Base-by-base conservation (phyloP, 2,329 filamentous ascomycete species). In the Alternaria gansuensis region DNA sequence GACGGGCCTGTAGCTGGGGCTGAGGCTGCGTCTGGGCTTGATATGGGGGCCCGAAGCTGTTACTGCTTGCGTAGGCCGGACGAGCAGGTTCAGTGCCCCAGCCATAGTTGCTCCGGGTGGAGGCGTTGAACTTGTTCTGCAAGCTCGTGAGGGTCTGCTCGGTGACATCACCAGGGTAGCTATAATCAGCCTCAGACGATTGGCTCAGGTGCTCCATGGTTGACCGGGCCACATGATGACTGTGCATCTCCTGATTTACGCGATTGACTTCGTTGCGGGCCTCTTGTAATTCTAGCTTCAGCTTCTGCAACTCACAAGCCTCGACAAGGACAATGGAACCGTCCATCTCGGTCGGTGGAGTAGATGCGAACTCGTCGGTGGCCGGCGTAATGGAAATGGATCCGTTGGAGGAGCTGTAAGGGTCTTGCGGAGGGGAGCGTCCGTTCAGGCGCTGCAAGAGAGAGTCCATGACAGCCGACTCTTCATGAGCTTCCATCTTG, bases 361-460 rank as follows among this genome's bases (percentile, higher is more conserved):
- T 75, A 29, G 70, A 70, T n/a, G 64, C 68, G 46, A 85, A 83
- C 24, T 78, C 79, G 51, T 89, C 87, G 2, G 82, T 84, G 14
- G 84, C 85, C 36, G 88, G 85, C 9, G 87, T 89, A 58, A 88
- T 83, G 2, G 88, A 85, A 29, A 89, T 75, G 2, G 88, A 89
- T 66, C 79, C 85, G 77, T 80, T 86, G 8, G 85, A 78, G 4
- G 85, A 78, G 54, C 69, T 90, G 87, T 75, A 86, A 70, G 92
- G 89, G 29, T 76, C 67, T 4, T 67, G 62, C 3, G 73, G 69
- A 28, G 73, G 71, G 2, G 73, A 72, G 6, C 68, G 70, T 75
- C 93, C 88, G n/a, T 87, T 86, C 46, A 94, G 83, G 73, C 88
- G 90, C 55, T 89, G 86, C 64, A 93, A 81, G 51, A 93, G 85